Conservation (phyloP, 2,329 filamentous ascomycete genomes). For the Fusarium oligoseptatum region DNA sequence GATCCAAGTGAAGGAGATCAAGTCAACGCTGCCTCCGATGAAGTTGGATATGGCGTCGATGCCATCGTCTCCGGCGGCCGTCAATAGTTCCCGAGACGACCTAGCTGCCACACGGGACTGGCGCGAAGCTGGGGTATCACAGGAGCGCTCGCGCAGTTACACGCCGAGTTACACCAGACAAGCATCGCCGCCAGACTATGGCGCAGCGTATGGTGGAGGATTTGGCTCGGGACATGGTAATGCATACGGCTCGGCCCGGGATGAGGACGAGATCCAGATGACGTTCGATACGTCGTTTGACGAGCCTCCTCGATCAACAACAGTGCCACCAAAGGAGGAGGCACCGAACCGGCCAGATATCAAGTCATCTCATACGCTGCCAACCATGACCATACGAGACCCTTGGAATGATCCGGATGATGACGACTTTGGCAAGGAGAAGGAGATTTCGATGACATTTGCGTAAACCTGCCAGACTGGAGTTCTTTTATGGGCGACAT, state of each 20-base stretch:
- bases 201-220: slow-evolving; percentile 37
- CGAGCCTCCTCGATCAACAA: slow-evolving; percentile 46
- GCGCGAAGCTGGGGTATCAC: slow-evolving; percentile 41
- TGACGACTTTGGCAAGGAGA: slow-evolving; percentile 78
- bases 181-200: slow-evolving; percentile 33
- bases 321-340: slow-evolving; percentile 49
- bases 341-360: slow-evolving; percentile 46
- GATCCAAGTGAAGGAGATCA: slow-evolving; percentile 80
- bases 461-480: slow-evolving; percentile 60
- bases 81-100: slow-evolving; percentile 35
- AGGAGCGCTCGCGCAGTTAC: slow-evolving; percentile 40
- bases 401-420: slow-evolving; percentile 79
- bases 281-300: slow-evolving; percentile 77
- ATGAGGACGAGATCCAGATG: slow-evolving; percentile 73
- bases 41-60: slow-evolving; percentile 74
- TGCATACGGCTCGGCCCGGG: slow-evolving; percentile 46
- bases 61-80: slow-evolving; percentile 40
- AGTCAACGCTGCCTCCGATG: slow-evolving; percentile 91
- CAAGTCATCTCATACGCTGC: slow-evolving; percentile 62
- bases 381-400: slow-evolving; percentile 66
- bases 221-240: slow-evolving; percentile 30
- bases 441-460: slow-evolving; percentile 86
- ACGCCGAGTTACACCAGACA: slow-evolving; percentile 42
- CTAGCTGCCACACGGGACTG: slow-evolving; percentile 36
- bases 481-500: background rate